Evolutionary conservation across 2,329 filamentous ascomycete genomes (phyloP).

Genomic region (Tolypocladium sp.): DNA sequence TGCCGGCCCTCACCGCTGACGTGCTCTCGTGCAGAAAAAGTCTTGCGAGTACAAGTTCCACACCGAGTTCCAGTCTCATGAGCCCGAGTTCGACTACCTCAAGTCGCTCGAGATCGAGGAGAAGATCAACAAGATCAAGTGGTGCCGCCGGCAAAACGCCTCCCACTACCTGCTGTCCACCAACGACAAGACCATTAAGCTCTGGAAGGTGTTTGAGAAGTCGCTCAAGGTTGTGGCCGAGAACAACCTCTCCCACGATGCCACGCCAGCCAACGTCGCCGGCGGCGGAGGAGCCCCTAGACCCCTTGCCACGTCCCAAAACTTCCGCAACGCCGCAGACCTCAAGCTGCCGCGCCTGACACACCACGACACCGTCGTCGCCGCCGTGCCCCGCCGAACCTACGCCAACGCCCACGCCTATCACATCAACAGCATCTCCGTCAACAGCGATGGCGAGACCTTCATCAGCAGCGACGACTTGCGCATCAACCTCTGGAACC

Average conservation of each 20-base stretch:
- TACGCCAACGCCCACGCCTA: slow-evolving; percentile 98
- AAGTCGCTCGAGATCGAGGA: slow-evolving; percentile 99
- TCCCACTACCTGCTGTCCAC: slow-evolving; percentile 97
- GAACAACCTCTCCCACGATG: slow-evolving; percentile 93
- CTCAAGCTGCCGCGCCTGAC: slow-evolving; percentile 93
- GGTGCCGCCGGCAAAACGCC: slow-evolving; percentile 95
- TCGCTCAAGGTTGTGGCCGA: slow-evolving; percentile 97
- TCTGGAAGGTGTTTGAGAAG: slow-evolving; percentile 99
- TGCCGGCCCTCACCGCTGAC: neutral
- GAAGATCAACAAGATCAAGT: slow-evolving; percentile 99
- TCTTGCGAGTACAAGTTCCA: slow-evolving; percentile 99
- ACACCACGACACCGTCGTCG: slow-evolving; percentile 96
- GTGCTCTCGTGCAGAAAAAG: slow-evolving; percentile 65
- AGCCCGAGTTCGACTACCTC: slow-evolving; percentile 98
- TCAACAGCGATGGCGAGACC: slow-evolving; percentile 98
- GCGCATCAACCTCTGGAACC: slow-evolving; percentile 96
- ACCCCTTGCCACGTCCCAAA: slow-evolving; percentile 53
- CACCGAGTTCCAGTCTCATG: slow-evolving; percentile 98
- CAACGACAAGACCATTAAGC: slow-evolving; percentile 99
- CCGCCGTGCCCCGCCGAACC: slow-evolving; percentile 87
- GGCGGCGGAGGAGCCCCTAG: slow-evolving; percentile 73
- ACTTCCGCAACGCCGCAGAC: slow-evolving; percentile 73
- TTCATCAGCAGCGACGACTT: slow-evolving; percentile 98
- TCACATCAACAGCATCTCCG: slow-evolving; percentile 99
- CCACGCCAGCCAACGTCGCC: slow-evolving; percentile 66